Evolutionary conservation across 306 rosid genomes (phyloP).

Genomic region (Cucumis melo): DNA sequence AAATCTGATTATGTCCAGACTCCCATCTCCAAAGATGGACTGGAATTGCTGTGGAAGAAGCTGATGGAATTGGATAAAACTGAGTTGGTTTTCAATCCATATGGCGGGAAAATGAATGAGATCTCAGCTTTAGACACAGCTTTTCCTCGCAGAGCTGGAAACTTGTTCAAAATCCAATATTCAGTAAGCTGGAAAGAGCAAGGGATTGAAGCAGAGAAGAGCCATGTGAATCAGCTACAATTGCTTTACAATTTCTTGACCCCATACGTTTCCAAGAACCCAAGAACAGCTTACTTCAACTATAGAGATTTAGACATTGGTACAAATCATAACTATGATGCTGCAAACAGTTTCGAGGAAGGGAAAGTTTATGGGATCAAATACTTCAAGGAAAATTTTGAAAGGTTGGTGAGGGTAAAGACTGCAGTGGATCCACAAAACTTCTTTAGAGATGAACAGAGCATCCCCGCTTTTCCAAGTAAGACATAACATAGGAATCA

Average conservation of each 20-base stretch:
- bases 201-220: too few relatives aligned
- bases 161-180: too few relatives aligned
- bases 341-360: slow-evolving; percentile 2
- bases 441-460: slow-evolving; percentile 16
- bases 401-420: slow-evolving; percentile 6
- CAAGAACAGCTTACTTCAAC: too few relatives aligned
- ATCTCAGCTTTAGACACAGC: too few relatives aligned
- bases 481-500: background rate
- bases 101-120: too few relatives aligned
- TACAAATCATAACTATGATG: background rate
- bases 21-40: slow-evolving; percentile 27
- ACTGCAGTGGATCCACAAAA: slow-evolving; percentile 10
- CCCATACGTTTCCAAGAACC: too few relatives aligned
- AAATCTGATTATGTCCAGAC: slow-evolving; percentile 45
- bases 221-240: too few relatives aligned
- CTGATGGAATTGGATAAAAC: slow-evolving; percentile 40
- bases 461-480: slow-evolving; percentile 4
- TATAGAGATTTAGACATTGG: too few relatives aligned
- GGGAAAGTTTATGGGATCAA: slow-evolving; percentile 25
- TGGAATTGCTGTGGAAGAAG: slow-evolving; percentile 49
- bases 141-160: too few relatives aligned
- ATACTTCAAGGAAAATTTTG: slow-evolving; percentile 14
- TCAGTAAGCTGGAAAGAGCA: too few relatives aligned
- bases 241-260: too few relatives aligned
- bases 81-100: slow-evolving; percentile 37